Percentiles rank a stretch among this genome's conserved stretches.
Conservation (phyloP, 2,329 filamentous ascomycete species). For the Cadophora sp. region DNA sequence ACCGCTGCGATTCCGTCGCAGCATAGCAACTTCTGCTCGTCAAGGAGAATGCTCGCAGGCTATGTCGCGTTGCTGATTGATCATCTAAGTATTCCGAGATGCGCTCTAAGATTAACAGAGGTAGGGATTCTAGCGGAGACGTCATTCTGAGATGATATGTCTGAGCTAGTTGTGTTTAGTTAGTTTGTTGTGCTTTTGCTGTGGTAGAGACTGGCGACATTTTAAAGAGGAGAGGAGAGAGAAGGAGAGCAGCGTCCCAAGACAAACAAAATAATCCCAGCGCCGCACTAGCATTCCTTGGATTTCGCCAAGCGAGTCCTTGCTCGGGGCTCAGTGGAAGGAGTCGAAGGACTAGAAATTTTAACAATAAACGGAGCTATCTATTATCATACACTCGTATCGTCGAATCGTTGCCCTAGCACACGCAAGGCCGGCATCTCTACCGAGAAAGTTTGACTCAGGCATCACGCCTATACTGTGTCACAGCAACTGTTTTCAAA, state of each 20-base stretch:
- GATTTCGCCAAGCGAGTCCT: neutral
- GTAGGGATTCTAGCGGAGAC: neutral
- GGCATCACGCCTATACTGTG: conserved; percentile 2
- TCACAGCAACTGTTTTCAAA: conserved; percentile 2
- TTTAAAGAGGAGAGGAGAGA: neutral
- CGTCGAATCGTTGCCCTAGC: neutral
- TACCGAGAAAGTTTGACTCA: no score
- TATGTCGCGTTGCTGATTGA: neutral
- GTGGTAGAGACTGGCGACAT: neutral
- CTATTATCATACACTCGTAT: neutral
- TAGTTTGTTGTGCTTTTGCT: neutral
- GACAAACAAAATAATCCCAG: neutral
- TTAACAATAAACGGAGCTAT: neutral
- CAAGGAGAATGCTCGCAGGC: neutral
- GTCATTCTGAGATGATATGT: neutral
- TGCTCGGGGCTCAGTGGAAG: neutral
- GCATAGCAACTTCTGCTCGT: neutral
- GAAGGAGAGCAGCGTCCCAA: neutral
- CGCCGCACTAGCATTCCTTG: neutral
- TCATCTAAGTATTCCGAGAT: neutral
- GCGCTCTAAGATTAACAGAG: neutral
- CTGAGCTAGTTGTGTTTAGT: neutral
- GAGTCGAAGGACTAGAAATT: neutral
- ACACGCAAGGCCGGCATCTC: no score
- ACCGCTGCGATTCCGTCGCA: neutral